These are phyloP conservation scores for Canavalia ensiformis DNA, from an alignment of 306 rosid species.

Conservation along the genomic window DNA sequence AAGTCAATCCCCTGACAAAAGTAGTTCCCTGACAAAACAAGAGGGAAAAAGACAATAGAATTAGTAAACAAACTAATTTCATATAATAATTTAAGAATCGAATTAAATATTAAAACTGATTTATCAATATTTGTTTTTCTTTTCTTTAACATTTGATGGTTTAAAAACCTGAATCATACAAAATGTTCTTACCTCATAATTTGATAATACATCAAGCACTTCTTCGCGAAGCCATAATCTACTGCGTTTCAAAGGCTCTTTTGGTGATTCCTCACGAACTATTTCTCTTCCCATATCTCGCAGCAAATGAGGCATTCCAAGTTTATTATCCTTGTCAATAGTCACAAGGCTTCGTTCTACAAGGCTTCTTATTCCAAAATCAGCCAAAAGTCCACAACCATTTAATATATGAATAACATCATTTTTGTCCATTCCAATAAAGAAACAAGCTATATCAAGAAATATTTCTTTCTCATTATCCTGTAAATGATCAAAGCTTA, in stretches of 20 bases:
- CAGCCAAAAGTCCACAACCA: background rate
- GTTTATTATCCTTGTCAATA: background rate
- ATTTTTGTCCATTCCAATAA: slow-evolving; percentile 23
- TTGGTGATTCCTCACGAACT: background rate
- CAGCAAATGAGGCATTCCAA: slow-evolving; percentile 47
- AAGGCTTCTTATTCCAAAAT: slow-evolving; percentile 25
- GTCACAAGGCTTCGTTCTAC: slow-evolving; percentile 36
- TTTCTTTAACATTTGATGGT: background rate
- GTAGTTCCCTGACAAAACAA: slow-evolving; percentile 37
- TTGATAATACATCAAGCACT: slow-evolving; percentile 16
- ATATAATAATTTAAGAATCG: background rate
- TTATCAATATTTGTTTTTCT: background rate
- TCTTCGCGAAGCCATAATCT: slow-evolving; percentile 34
- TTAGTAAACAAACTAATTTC: background rate
- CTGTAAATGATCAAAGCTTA: slow-evolving; percentile 33
- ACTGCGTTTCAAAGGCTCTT: slow-evolving; percentile 19
- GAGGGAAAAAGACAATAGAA: background rate
- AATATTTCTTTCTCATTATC: slow-evolving; percentile 23
- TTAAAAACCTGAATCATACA: background rate
- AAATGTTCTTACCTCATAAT: background rate
- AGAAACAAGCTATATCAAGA: slow-evolving; percentile 47
- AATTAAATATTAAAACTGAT: background rate
- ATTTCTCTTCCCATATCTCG: slow-evolving; percentile 47
- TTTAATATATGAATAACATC: slow-evolving; percentile 21
- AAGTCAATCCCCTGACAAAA: slow-evolving; percentile 43